Evolutionary conservation across 805 yeast genomes (phyloP).

Genomic region (Clavispora santaluciae): DNA sequence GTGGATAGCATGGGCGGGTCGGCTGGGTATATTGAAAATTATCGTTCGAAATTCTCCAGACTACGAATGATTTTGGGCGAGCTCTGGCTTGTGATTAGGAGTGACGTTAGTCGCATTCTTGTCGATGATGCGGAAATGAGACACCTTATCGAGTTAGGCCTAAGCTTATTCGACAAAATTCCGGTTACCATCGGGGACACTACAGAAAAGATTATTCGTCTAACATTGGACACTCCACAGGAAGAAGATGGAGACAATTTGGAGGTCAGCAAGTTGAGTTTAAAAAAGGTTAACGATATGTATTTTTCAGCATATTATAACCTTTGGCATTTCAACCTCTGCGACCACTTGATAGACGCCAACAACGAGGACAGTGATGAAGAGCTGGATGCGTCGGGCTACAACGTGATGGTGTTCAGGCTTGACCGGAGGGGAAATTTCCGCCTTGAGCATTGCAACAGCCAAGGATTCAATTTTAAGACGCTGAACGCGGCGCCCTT

Average conservation of each 20-base stretch:
- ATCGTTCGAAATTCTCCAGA: conserved; percentile 57
- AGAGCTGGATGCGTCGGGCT: conserved; percentile 7
- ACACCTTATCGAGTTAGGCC: conserved; percentile 48
- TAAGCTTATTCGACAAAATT: conserved; percentile 58
- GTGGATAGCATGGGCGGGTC: conserved; percentile 44
- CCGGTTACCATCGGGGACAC: conserved; percentile 42
- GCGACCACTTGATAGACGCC: conserved; percentile 39
- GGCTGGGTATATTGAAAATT: conserved; percentile 47
- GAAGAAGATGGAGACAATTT: conserved; percentile 30
- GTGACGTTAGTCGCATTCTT: conserved; percentile 42
- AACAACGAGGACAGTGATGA: neutral
- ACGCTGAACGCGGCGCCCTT: neutral
- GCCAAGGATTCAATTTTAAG: conserved; percentile 60
- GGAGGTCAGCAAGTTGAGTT: conserved; percentile 19
- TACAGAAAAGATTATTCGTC: conserved; percentile 39
- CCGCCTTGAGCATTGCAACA: conserved; percentile 43
- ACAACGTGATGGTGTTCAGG: conserved; percentile 45
- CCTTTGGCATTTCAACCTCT: conserved; percentile 72
- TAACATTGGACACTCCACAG: conserved; percentile 20
- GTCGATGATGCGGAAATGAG: conserved; percentile 33
- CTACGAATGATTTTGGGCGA: conserved; percentile 58
- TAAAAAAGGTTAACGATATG: conserved; percentile 51
- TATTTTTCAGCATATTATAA: conserved; percentile 63
- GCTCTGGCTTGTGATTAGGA: conserved; percentile 57
- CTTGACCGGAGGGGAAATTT: conserved; percentile 42